Conservation (phyloP, 2,329 filamentous ascomycete genomes). For the Ascochyta koolunga region DNA sequence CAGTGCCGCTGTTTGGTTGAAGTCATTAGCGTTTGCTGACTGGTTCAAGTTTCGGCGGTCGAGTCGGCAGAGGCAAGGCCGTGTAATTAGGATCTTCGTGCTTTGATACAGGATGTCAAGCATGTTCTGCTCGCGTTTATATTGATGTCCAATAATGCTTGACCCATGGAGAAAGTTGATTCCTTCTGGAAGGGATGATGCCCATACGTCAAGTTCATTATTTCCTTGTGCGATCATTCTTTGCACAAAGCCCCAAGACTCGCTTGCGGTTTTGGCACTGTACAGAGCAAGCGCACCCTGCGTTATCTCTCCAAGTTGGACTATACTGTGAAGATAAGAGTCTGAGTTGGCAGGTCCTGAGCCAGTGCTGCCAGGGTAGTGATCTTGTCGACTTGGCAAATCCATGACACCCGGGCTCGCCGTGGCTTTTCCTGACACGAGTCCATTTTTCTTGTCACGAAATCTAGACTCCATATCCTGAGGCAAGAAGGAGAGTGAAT, state of each 20-base stretch:
- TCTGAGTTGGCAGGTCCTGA: slow-evolving; percentile 27
- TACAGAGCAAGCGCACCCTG: slow-evolving; percentile 45
- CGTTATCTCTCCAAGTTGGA: slow-evolving; percentile 37
- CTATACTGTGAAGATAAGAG: slow-evolving; percentile 24
- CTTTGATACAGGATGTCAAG: slow-evolving; percentile 30
- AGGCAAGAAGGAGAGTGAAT: slow-evolving; percentile 40
- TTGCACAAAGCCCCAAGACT: slow-evolving; percentile 47
- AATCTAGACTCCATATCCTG: slow-evolving; percentile 30
- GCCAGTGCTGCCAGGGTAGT: neutral
- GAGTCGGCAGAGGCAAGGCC: slow-evolving; percentile 48
- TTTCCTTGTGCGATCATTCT: slow-evolving; percentile 33
- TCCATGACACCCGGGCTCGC: neutral
- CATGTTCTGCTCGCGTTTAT: slow-evolving; percentile 22
- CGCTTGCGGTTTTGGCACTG: slow-evolving; percentile 29
- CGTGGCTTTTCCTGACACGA: neutral
- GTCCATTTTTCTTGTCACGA: slow-evolving; percentile 1
- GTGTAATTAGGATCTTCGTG: slow-evolving; percentile 45
- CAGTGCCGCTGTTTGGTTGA: slow-evolving; percentile 41
- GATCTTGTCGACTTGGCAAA: neutral
- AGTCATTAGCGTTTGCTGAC: slow-evolving; percentile 33
- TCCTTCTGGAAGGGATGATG: slow-evolving; percentile 30
- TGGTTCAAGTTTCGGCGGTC: slow-evolving; percentile 41
- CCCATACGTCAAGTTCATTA: slow-evolving; percentile 44
- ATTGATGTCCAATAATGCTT: neutral
- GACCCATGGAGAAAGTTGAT: slow-evolving; percentile 22